Percentiles rank a stretch among this genome's conserved stretches.
Evolutionary conservation across 768 basidiomycete genomes (phyloP).

Genomic region (Thelephora ganbajun): DNA sequence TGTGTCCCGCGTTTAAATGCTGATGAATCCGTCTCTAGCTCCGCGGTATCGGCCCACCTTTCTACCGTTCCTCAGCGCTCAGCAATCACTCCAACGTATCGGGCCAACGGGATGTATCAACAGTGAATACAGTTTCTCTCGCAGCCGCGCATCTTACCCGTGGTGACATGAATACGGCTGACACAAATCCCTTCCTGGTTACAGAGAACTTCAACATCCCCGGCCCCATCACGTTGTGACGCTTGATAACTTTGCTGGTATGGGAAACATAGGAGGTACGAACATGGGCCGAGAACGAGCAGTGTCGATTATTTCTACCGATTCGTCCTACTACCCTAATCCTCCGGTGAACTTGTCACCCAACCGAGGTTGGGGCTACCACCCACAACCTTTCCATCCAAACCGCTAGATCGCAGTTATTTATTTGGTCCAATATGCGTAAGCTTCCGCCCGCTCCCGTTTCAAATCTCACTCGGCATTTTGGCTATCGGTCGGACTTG

Average conservation of each 20-base stretch:
- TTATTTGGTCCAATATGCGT: no score
- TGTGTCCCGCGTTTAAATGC: constrained; percentile 1
- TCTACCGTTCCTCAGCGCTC: constrained; percentile 3
- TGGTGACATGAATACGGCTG: constrained; percentile 8
- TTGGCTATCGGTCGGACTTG: no score
- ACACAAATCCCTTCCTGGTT: constrained; percentile 2
- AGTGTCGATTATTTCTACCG: no score
- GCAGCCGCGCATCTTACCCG: neutral
- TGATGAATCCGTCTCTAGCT: constrained; percentile 19
- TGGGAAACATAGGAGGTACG: no score
- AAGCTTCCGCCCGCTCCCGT: no score
- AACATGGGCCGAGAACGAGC: no score
- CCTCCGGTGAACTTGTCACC: no score
- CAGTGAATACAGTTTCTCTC: neutral
- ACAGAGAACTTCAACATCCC: neutral
- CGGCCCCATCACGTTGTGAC: constrained; percentile 1
- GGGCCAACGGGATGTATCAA: neutral
- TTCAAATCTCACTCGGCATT: no score
- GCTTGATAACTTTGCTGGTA: neutral
- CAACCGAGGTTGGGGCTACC: no score
- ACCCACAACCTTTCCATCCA: no score
- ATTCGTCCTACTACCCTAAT: no score
- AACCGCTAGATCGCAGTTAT: no score
- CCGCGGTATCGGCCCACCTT: constrained; percentile 39
- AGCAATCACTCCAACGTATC: constrained; percentile 2